Conservation (phyloP, 306 rosid genomes). For the Cucumis hystrix region DNA sequence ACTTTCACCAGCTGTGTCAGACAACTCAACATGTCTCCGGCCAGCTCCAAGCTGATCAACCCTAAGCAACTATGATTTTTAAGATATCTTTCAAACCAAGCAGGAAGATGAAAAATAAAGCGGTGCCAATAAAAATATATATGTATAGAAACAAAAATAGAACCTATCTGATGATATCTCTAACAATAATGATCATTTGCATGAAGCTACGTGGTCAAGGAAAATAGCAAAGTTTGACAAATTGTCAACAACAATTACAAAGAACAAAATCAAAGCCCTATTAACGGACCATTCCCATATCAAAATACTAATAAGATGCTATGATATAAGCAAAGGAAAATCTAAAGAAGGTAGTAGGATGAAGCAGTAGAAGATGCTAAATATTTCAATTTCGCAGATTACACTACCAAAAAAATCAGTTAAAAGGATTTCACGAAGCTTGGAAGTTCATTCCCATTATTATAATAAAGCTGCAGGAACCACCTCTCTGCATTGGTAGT, state of each 20-base stretch:
- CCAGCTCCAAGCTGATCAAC: slow-evolving; percentile 34
- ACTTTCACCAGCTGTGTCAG: slow-evolving; percentile 21
- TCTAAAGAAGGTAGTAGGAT: not conserved
- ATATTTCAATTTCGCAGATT: not conserved
- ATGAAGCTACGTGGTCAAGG: not conserved
- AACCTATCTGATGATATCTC: not conserved
- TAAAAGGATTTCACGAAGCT: not conserved
- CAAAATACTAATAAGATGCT: not conserved
- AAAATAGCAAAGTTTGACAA: not conserved
- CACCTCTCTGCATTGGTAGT: slow-evolving; percentile 38
- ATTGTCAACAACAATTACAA: not conserved
- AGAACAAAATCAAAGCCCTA: not conserved
- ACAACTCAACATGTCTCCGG: slow-evolving; percentile 13
- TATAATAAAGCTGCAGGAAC: slow-evolving; percentile 3
- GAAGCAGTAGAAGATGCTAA: not conserved
- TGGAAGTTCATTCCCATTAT: slow-evolving; percentile 6
- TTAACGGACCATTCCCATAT: not conserved
- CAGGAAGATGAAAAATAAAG: not conserved
- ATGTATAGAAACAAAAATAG: not conserved
- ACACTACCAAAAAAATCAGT: not conserved
- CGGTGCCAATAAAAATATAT: not conserved
- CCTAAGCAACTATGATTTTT: slow-evolving; percentile 24
- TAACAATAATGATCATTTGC: not conserved
- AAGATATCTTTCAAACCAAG: not conserved
- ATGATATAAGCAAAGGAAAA: not conserved